These are phyloP conservation scores for Wickerhamiella sergipiensis DNA, from an alignment of 805 yeast genomes.

Conservation along the genomic window DNA sequence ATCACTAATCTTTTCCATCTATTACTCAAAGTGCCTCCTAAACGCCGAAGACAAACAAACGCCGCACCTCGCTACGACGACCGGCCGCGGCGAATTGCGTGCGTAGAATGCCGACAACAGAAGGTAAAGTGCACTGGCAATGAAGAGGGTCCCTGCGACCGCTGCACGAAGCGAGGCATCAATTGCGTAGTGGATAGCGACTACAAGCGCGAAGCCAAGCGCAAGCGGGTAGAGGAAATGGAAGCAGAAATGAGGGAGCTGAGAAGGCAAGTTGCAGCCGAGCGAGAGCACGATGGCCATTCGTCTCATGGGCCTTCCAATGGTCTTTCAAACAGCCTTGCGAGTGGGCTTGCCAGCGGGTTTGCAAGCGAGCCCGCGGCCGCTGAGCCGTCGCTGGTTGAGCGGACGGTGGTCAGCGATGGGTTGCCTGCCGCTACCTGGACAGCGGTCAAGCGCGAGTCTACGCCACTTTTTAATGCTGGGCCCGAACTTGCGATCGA, in stretches of 20 bases:
- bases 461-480: not conserved
- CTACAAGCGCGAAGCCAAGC: constrained; percentile 78
- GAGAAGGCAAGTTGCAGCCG: constrained; percentile 27
- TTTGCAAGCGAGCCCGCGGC: not conserved
- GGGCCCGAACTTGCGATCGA: not conserved
- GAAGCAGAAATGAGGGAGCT: constrained; percentile 68
- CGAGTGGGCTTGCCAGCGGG: not conserved
- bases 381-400: not conserved
- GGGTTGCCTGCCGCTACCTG: not conserved
- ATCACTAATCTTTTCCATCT: not conserved
- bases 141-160: constrained; percentile 59
- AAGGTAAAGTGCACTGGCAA: constrained; percentile 33
- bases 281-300: not conserved
- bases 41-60: not conserved
- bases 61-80: not conserved
- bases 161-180: constrained; percentile 60
- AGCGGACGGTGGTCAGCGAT: not conserved
- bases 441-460: not conserved
- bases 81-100: constrained; percentile 34
- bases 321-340: not conserved
- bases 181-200: constrained; percentile 64
- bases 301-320: not conserved
- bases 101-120: constrained; percentile 94
- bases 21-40: not conserved
- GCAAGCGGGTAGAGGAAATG: constrained; percentile 36